phyloP scores from a whole-genome alignment of 768 basidiomycete genomes.

The Phanerochaete carnosa region DNA sequence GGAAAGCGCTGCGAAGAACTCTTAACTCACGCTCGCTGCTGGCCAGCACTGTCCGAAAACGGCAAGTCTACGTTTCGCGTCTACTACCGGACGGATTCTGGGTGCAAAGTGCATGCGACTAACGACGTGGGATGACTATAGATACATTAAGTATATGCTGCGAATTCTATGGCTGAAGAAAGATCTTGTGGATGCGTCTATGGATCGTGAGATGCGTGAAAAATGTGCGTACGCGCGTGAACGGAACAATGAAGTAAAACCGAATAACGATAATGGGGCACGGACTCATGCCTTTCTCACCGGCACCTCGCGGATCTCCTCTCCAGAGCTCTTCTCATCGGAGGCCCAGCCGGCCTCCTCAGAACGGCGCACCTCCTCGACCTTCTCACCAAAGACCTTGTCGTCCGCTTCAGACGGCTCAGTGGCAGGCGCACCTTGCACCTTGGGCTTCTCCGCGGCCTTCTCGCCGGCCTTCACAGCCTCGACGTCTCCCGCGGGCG shows the following conservation, averaged over 20 bases:
- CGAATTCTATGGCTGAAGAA: slow-evolving; percentile 17
- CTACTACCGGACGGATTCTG: too few species aligned
- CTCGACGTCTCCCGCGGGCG: neutral
- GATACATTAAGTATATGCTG: slow-evolving; percentile 36
- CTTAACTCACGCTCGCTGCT: too few species aligned
- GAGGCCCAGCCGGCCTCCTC: neutral
- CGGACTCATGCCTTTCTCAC: slow-evolving; percentile 17
- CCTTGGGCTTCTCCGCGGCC: neutral
- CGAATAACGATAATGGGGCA: neutral
- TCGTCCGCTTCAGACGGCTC: neutral
- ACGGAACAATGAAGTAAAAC: neutral
- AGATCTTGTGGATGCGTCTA: slow-evolving; percentile 28
- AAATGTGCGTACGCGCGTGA: neutral
- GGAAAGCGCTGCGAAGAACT: too few species aligned
- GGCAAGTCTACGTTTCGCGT: too few species aligned
- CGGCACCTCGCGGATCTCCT: slow-evolving; percentile 2
- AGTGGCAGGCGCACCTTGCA: neutral
- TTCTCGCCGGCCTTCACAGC: slow-evolving; percentile 24
- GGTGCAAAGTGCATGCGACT: slow-evolving; percentile 36
- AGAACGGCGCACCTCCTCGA: neutral
- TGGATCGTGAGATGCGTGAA: slow-evolving; percentile 37
- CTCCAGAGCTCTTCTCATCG: neutral
- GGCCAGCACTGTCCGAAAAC: too few species aligned
- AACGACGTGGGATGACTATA: slow-evolving; percentile 41
- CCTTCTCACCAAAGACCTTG: neutral